phyloP scores from a whole-genome alignment of 768 basidiomycete species.

The Collybia sp. region DNA sequence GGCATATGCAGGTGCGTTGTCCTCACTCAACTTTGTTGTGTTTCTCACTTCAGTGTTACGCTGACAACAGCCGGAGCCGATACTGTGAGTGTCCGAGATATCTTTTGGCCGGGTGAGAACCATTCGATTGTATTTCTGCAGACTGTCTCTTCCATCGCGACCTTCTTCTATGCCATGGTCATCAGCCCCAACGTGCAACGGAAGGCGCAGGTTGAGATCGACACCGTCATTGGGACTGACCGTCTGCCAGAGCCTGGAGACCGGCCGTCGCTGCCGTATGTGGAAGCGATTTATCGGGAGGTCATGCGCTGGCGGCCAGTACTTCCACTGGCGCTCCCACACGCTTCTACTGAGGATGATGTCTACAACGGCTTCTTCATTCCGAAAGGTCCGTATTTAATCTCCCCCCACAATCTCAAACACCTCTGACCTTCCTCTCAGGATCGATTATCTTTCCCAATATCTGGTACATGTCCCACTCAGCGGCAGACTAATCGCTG shows the following conservation, averaged over 20 bases:
- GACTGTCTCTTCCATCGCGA: conserved; percentile 9
- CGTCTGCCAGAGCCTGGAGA: conserved; percentile 35
- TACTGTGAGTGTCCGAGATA: conserved; percentile 35
- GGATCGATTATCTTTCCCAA: conserved; percentile 5
- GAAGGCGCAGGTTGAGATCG: conserved; percentile 33
- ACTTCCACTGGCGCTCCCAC: conserved; percentile 18
- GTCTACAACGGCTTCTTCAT: conserved; percentile 14
- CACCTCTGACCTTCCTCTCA: neutral
- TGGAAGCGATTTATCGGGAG: conserved; percentile 35
- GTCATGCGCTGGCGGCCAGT: conserved; percentile 33
- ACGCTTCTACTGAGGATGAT: conserved; percentile 11
- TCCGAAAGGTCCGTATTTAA: conserved; percentile 14
- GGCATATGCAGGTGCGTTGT: conserved; percentile 9
- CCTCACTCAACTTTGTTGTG: neutral
- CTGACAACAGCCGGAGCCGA: conserved; percentile 44
- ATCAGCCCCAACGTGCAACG: conserved; percentile 13
- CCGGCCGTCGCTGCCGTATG: conserved; percentile 28
- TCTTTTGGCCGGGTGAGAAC: neutral
- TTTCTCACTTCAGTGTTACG: neutral
- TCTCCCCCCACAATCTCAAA: neutral
- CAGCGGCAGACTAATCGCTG: neutral
- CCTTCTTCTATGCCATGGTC: conserved; percentile 16
- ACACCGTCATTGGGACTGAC: conserved; percentile 27
- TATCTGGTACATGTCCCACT: conserved; percentile 5
- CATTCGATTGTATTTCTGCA: neutral